Evolutionary conservation across 306 rosid genomes (phyloP).

Genomic region (Dryas alaskensis): DNA sequence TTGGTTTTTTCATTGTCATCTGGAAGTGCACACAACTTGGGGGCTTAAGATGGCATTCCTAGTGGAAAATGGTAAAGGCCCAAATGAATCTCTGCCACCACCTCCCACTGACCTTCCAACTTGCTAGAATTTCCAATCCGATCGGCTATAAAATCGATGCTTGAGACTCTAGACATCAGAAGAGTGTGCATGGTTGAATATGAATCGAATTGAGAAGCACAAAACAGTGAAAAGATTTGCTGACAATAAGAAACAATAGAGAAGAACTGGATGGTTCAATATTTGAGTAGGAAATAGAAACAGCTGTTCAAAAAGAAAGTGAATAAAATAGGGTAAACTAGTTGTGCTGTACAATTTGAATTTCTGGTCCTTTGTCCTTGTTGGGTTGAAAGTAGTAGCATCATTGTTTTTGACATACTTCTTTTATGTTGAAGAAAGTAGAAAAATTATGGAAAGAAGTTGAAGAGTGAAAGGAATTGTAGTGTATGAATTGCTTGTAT

Average conservation of each 20-base stretch:
- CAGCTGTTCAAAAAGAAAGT: background rate
- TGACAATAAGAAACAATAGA: background rate
- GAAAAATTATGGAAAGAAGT: background rate
- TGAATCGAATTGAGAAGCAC: background rate
- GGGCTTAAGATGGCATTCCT: slow-evolving; percentile 77
- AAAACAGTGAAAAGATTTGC: background rate
- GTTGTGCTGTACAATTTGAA: background rate
- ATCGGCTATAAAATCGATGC: background rate
- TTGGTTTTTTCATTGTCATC: slow-evolving; percentile 80
- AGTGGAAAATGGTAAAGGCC: slow-evolving; percentile 61
- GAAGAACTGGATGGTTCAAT: background rate
- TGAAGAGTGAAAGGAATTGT: background rate
- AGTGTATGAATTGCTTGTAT: background rate
- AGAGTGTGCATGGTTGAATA: background rate
- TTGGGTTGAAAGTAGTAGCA: no score
- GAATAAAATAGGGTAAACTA: slow-evolving; percentile 1
- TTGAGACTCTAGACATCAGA: no score
- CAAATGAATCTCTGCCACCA: slow-evolving; percentile 45
- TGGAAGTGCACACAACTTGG: slow-evolving; percentile 86
- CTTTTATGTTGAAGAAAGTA: no score
- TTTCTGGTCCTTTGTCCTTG: no score
- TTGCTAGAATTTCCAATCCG: slow-evolving; percentile 40
- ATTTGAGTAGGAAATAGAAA: background rate
- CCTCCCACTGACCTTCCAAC: slow-evolving; percentile 62
- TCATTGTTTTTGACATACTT: no score